Evolutionary conservation across 1,284 basidiomycete genomes (phyloP).

Genomic region (Cerrena zonata): DNA sequence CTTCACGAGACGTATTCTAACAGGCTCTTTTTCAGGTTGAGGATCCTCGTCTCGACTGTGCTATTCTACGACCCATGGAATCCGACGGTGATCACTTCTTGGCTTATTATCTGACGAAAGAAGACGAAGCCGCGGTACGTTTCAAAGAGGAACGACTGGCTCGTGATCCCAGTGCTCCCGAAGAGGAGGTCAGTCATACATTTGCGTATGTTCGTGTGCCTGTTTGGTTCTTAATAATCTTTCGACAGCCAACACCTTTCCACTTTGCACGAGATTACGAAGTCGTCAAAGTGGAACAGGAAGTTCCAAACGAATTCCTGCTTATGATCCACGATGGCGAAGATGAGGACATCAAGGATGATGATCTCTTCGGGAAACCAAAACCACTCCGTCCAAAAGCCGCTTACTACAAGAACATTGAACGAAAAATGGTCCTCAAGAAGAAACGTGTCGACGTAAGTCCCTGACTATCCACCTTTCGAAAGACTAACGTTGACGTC

Average conservation of each 20-base stretch:
- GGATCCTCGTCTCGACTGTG: slow-evolving; percentile 75
- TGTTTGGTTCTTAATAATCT: slow-evolving; percentile 1
- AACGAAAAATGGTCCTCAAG: slow-evolving; percentile 79
- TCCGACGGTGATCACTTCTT: slow-evolving; percentile 83
- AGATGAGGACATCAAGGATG: slow-evolving; percentile 34
- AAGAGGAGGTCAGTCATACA: slow-evolving; percentile 37
- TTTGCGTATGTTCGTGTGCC: neutral
- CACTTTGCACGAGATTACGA: slow-evolving; percentile 77
- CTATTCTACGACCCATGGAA: slow-evolving; percentile 80
- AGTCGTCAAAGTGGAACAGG: slow-evolving; percentile 76
- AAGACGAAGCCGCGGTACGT: slow-evolving; percentile 49
- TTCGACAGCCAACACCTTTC: slow-evolving; percentile 55
- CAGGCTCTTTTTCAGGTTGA: slow-evolving; percentile 43
- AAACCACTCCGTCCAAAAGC: slow-evolving; percentile 38
- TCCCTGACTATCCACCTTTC: slow-evolving; percentile 6
- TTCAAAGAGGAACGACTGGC: slow-evolving; percentile 25
- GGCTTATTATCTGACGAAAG: slow-evolving; percentile 81
- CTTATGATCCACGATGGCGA: slow-evolving; percentile 68
- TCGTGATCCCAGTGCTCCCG: slow-evolving; percentile 36
- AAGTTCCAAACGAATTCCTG: slow-evolving; percentile 78
- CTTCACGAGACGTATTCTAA: slow-evolving; percentile 5
- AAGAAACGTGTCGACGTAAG: slow-evolving; percentile 77
- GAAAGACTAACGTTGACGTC: neutral
- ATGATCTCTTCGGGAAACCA: slow-evolving; percentile 17
- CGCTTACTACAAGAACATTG: slow-evolving; percentile 83